These are phyloP conservation scores for Nitzschia sp. DNA, from an alignment of 108 stramenopile species.

Conservation along the genomic window DNA sequence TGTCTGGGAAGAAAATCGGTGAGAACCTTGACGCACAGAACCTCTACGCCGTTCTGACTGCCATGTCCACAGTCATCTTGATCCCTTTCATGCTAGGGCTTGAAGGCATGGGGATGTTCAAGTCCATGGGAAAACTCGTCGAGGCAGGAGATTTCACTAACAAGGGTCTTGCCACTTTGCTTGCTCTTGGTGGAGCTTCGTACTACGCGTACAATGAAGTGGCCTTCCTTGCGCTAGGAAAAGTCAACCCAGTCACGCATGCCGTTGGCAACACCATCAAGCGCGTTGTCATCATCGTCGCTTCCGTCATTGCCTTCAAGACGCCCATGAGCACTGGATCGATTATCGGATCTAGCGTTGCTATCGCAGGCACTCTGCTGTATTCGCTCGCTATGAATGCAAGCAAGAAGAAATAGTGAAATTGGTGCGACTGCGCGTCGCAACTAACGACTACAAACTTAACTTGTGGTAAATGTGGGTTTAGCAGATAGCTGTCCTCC, in stretches of 20 bases:
- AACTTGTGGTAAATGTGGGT: background rate
- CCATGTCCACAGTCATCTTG: conserved; percentile 89
- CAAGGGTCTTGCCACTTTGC: conserved; percentile 55
- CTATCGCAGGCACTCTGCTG: conserved; percentile 90
- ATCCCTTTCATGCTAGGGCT: conserved; percentile 89
- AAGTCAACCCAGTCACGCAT: conserved; percentile 95
- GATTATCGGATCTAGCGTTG: conserved; percentile 91
- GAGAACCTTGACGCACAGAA: conserved; percentile 98
- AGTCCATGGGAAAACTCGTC: conserved; percentile 79
- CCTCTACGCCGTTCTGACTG: conserved; percentile 95
- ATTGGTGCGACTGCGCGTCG: background rate
- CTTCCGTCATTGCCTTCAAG: conserved; percentile 95
- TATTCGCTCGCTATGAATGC: conserved; percentile 96
- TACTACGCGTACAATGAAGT: conserved; percentile 99
- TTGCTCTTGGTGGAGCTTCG: conserved; percentile 63
- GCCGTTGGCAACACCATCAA: conserved; percentile 99
- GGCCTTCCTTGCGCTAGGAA: conserved; percentile 95
- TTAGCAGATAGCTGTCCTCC: background rate
- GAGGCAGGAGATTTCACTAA: conserved; percentile 77
- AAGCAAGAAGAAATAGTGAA: conserved; percentile 73
- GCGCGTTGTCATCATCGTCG: conserved; percentile 98
- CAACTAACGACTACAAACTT: background rate
- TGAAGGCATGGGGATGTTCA: conserved; percentile 89
- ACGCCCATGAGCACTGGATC: conserved; percentile 94
- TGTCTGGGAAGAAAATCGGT: conserved; percentile 93